These are phyloP conservation scores for Cercis canadensis DNA, from an alignment of 306 rosid species.

Conservation along the genomic window DNA sequence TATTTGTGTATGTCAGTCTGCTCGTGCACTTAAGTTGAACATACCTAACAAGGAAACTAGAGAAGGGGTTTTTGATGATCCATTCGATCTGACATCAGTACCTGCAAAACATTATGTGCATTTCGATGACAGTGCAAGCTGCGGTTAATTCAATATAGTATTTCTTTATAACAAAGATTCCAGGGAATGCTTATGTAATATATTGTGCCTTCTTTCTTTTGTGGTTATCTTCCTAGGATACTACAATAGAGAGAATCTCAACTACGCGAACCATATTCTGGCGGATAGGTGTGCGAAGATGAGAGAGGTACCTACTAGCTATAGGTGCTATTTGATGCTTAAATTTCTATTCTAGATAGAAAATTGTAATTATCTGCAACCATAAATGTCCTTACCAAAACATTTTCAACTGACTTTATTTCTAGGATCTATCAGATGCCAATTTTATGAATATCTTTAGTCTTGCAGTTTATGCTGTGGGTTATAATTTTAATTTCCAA, in stretches of 20 bases:
- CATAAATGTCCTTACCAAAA: too few relatives aligned
- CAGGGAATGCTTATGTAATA: not conserved
- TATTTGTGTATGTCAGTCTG: slow-evolving; percentile 7
- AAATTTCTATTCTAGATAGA: not conserved
- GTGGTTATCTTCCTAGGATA: too few relatives aligned
- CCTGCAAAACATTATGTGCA: slow-evolving; percentile 51
- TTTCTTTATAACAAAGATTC: not conserved
- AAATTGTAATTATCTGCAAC: not conserved
- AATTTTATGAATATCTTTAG: not conserved
- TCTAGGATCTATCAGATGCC: not conserved
- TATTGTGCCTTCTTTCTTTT: too few relatives aligned
- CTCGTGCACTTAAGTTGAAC: not conserved
- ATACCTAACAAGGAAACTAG: slow-evolving; percentile 91
- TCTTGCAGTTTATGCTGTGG: not conserved
- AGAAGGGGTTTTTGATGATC: slow-evolving; percentile 68
- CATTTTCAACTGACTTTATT: not conserved
- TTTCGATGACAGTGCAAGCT: not conserved
- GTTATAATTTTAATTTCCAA: not conserved
- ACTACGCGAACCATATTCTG: not conserved
- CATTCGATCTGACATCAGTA: slow-evolving; percentile 66
- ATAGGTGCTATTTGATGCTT: not conserved
- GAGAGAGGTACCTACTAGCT: not conserved
- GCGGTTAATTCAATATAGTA: not conserved
- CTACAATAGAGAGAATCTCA: too few relatives aligned
- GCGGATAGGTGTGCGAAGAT: not conserved